These are phyloP conservation scores for Rhizophlyctis rosea DNA, from an alignment of 192 early-diverging fungal species.

Conservation along the genomic window DNA sequence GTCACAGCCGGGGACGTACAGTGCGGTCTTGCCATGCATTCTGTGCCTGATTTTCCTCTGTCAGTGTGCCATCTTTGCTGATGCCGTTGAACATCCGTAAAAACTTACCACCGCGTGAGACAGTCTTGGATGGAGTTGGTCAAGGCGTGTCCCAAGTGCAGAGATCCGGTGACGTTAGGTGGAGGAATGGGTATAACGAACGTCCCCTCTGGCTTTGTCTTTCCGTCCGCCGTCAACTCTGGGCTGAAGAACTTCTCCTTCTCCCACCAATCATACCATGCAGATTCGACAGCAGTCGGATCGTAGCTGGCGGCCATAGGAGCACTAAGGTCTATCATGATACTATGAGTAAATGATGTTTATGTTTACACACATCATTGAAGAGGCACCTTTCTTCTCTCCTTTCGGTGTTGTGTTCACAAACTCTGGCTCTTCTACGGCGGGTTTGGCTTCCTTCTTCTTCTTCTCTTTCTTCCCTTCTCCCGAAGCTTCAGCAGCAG, in stretches of 20 bases:
- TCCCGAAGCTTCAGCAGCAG: not conserved
- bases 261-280: constrained; percentile 99
- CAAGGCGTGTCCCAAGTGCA: constrained; percentile 93
- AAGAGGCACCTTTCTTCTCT: constrained; percentile 74
- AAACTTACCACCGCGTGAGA: constrained; percentile 79
- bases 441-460: constrained; percentile 54
- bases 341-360: constrained; percentile 7
- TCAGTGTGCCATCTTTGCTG: too few relatives aligned
- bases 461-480: constrained; percentile 54
- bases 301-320: constrained; percentile 82
- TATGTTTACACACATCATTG: not conserved
- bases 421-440: constrained; percentile 57
- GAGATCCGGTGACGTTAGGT: constrained; percentile 97
- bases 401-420: constrained; percentile 83
- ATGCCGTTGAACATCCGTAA: too few relatives aligned
- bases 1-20: constrained; percentile 93
- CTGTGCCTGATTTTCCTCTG: constrained; percentile 78
- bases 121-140: constrained; percentile 93
- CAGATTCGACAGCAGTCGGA: constrained; percentile 85
- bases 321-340: constrained; percentile 59
- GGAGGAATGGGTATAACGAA: constrained; percentile 96
- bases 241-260: constrained; percentile 90
- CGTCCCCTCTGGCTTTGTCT: constrained; percentile 68
- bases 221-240: constrained; percentile 65
- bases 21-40: constrained; percentile 92